Evolutionary conservation across 257 asterid species (phyloP), one percentile per base, ranked within the genome.

Genomic region (Nicotiana tomentosiformis): DNA sequence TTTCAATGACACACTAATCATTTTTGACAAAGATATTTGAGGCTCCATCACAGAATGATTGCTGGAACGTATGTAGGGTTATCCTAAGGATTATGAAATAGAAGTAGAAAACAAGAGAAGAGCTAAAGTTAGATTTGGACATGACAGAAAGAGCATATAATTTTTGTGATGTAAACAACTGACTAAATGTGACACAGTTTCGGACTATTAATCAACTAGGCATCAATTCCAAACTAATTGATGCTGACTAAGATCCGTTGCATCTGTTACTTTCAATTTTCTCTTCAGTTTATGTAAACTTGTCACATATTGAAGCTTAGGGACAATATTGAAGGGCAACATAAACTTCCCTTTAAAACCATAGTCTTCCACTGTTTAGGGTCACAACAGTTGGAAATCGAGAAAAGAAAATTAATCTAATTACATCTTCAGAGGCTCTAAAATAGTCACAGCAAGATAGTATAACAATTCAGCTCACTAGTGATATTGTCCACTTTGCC

Each of bases 1-100:
- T 23, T 46, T 33, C 61, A 23, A 72, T 23, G 14, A 49, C 15
- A 49, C 35, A 3, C 14, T 17, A 39, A 61, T 74, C 62, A 74
- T 49, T 74, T 23, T 74, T 74, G 39, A 74, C n/a, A 49, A 46
- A 74, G 79, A 74, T 35, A 74, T 46, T 74, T 74, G 39, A 49
- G 62, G 37, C 58, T 69, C 32, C 20, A 3, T 43, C 20, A 46
- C 61, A 23, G 7, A 49, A 74, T 20, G 18, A 49, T 46, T 49
- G 39, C 23, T 74, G 4, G 37, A 46, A 46, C 46, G 29, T 1
- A 0, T 72, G 79, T 14, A 43, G 61, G 61, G 39, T 23, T 23
- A 23, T 23, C 26, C 26, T 23, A 23, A 23, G 26, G 26, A 23
- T 23, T 23, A 46, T 72, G 33, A 49, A 74, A 49, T 49, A 74